Evolutionary conservation across 1,284 basidiomycete genomes (phyloP).

Genomic region (Exobasidium cylindrosporum): DNA sequence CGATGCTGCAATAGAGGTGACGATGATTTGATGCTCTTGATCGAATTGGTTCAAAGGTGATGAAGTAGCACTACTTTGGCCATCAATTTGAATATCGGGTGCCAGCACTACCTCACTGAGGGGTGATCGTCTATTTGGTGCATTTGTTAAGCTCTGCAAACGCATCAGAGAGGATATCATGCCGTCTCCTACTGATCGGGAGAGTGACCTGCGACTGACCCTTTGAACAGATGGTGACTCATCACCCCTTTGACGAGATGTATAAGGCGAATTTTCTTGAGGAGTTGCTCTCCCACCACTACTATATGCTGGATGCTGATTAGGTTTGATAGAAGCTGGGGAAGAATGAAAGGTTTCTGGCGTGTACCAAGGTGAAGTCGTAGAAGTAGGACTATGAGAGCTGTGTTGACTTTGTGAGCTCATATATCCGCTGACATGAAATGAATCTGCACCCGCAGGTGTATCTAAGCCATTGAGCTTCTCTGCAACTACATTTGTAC

Average conservation of each 20-base stretch:
- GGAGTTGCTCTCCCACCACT: too few species aligned
- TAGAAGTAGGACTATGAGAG: background rate
- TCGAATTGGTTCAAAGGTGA: too few species aligned
- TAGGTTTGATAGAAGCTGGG: background rate
- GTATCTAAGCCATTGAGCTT: background rate
- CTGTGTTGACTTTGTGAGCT: background rate
- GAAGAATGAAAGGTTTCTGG: background rate
- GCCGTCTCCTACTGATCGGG: background rate
- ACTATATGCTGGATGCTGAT: too few species aligned
- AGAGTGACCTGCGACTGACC: background rate
- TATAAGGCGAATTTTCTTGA: too few species aligned
- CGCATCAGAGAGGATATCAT: background rate
- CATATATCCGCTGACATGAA: background rate
- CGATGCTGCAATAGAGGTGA: too few species aligned
- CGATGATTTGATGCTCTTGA: too few species aligned
- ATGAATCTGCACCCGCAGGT: background rate
- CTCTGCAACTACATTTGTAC: background rate
- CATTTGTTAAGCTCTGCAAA: background rate
- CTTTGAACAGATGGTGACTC: background rate
- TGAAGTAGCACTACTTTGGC: too few species aligned
- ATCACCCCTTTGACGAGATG: background rate
- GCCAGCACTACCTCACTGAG: background rate
- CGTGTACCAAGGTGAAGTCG: background rate
- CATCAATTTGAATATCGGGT: too few species aligned
- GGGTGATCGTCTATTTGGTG: background rate